Conservation (phyloP, 1,284 basidiomycete genomes). For the Sanghuangporus baumii region DNA sequence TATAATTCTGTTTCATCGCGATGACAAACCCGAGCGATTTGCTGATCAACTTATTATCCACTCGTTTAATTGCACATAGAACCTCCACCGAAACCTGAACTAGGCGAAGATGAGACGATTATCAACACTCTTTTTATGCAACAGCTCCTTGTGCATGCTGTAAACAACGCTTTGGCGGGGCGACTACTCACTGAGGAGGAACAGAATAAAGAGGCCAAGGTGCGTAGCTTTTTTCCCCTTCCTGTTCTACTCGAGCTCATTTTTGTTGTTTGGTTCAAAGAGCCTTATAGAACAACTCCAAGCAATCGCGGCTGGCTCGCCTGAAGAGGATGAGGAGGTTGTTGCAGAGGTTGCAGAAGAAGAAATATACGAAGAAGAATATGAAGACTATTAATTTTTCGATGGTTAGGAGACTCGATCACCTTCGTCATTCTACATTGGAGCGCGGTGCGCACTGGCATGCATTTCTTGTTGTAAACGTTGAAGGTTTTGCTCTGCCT, state of each 20-base stretch:
- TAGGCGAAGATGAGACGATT: slow-evolving; percentile 55
- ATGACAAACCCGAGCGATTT: background rate
- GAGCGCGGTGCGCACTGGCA: background rate
- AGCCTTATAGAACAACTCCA: slow-evolving; percentile 10
- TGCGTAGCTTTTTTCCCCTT: background rate
- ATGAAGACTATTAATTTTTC: no score
- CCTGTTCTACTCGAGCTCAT: background rate
- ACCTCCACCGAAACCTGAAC: slow-evolving; percentile 20
- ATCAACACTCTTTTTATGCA: slow-evolving; percentile 73
- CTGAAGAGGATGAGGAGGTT: background rate
- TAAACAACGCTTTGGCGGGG: background rate
- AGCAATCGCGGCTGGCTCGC: background rate
- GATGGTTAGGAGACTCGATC: no score
- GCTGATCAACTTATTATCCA: background rate
- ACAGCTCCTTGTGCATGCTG: slow-evolving; percentile 50
- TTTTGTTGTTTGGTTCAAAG: background rate
- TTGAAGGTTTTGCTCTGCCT: no score
- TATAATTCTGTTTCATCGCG: background rate
- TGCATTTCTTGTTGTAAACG: background rate
- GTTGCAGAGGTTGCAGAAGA: background rate
- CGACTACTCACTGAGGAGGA: slow-evolving; percentile 1
- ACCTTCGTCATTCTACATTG: background rate
- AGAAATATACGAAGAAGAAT: no score
- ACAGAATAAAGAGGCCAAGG: slow-evolving; percentile 2
- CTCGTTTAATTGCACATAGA: background rate